Evolutionary conservation across 108 stramenopile genomes (phyloP).

Genomic region (Nitzschia putrida): DNA sequence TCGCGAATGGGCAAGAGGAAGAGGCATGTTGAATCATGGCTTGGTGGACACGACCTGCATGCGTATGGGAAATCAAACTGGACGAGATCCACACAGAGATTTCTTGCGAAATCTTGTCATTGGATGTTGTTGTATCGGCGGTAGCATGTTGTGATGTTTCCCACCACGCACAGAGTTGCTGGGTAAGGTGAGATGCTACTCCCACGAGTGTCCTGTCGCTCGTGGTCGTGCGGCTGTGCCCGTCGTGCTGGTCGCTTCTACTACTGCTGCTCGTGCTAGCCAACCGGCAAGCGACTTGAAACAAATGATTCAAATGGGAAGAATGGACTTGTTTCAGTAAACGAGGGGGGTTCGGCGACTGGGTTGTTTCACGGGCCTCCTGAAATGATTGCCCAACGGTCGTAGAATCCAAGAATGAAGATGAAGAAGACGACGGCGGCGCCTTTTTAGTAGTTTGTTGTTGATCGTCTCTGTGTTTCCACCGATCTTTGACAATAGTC

Average conservation of each 20-base stretch:
- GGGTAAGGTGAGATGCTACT: slow-evolving; percentile 17
- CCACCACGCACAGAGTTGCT: slow-evolving; percentile 18
- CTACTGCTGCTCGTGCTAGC: no score
- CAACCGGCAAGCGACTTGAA: slow-evolving; percentile 27
- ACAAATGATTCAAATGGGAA: slow-evolving; percentile 24
- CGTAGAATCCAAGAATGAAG: no score
- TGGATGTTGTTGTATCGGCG: background rate
- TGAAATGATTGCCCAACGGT: no score
- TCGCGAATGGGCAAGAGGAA: background rate
- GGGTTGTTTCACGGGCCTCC: no score
- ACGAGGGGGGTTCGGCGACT: background rate
- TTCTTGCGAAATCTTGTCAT: background rate
- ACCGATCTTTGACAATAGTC: slow-evolving; percentile 29
- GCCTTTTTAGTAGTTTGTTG: background rate
- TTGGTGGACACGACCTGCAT: slow-evolving; percentile 2
- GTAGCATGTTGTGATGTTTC: background rate
- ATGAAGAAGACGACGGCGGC: no score
- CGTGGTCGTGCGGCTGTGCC: background rate
- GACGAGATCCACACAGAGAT: background rate
- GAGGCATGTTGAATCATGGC: slow-evolving; percentile 6
- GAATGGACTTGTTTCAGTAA: background rate
- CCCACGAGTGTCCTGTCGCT: background rate
- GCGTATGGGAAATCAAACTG: background rate
- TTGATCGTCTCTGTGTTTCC: background rate
- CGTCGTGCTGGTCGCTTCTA: no score